phyloP scores from a whole-genome alignment of 331 rosid genomes.

The Acacia pycnantha region DNA sequence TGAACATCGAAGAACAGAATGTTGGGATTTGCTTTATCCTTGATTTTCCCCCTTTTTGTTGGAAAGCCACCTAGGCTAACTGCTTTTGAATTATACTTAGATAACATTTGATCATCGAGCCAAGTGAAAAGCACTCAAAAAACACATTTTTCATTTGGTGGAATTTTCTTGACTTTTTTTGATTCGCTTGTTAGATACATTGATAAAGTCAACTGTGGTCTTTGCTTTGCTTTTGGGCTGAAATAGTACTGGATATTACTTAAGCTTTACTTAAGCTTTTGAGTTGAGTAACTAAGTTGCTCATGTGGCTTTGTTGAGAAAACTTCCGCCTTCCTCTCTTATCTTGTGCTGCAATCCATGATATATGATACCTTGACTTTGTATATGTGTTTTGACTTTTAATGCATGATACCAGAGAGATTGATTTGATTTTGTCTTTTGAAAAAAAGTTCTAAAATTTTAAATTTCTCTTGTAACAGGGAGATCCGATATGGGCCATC shows the following conservation, averaged over 20 bases:
- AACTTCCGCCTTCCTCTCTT: background rate
- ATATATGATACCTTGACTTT: background rate
- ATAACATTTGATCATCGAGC: too few species aligned
- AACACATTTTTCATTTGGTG: background rate
- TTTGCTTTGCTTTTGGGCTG: background rate
- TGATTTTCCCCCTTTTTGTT: too few species aligned
- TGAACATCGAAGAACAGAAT: too few species aligned
- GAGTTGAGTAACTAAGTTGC: background rate
- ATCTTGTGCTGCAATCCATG: background rate
- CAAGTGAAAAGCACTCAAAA: background rate
- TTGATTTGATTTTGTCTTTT: background rate
- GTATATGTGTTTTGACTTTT: background rate
- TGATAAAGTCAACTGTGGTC: background rate
- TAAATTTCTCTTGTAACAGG: conserved; percentile 50
- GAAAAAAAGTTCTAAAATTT: background rate
- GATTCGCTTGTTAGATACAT: background rate
- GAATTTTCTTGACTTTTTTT: background rate
- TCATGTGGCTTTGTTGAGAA: conserved; percentile 5
- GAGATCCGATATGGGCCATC: conserved; percentile 96
- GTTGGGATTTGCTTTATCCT: too few species aligned
- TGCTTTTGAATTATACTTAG: too few species aligned
- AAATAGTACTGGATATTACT: background rate
- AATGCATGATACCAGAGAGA: background rate
- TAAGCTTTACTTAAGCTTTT: background rate
- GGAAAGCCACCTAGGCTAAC: too few species aligned